phyloP scores from a whole-genome alignment of 192 early-diverging fungal genomes.

The Funneliformis geosporum region DNA sequence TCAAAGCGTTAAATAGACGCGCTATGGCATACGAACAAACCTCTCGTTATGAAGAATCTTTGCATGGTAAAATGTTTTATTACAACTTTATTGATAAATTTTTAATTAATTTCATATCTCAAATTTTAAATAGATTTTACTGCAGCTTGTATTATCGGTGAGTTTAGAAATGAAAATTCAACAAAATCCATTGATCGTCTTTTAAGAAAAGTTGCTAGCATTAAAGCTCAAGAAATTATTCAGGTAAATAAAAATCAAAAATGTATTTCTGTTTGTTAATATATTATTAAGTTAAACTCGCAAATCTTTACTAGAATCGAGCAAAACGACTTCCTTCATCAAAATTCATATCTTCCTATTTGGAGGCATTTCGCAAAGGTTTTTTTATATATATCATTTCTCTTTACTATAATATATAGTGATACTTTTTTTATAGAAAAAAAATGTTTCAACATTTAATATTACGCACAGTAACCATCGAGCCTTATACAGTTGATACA shows the following conservation, averaged over 20 bases:
- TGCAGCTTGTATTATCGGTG: slow-evolving; percentile 90
- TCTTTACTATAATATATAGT: not conserved
- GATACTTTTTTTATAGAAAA: no score
- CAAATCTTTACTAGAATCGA: slow-evolving; percentile 48
- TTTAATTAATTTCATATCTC: not conserved
- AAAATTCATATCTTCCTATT: slow-evolving; percentile 90
- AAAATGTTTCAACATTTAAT: not conserved
- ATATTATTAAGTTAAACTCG: not conserved
- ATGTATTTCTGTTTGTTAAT: not conserved
- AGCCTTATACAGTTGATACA: slow-evolving; percentile 12
- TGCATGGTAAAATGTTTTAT: slow-evolving; percentile 45
- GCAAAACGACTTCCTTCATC: slow-evolving; percentile 77
- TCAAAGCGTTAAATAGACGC: slow-evolving; percentile 74
- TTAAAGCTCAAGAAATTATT: slow-evolving; percentile 76
- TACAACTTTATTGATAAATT: no score
- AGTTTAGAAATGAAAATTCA: slow-evolving; percentile 85
- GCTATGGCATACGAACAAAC: slow-evolving; percentile 60
- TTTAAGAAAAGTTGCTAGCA: slow-evolving; percentile 78
- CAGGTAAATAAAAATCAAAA: slow-evolving; percentile 34
- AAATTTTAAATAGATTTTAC: slow-evolving; percentile 69
- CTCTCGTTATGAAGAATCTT: slow-evolving; percentile 50
- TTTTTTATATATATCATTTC: not conserved
- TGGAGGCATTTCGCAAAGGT: slow-evolving; percentile 85
- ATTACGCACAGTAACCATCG: not conserved
- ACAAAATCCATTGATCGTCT: slow-evolving; percentile 84